Percentiles rank a stretch among this genome's conserved stretches.
Conservation (phyloP, 2,329 filamentous ascomycete species). For the Neocucurbitaria cava region DNA sequence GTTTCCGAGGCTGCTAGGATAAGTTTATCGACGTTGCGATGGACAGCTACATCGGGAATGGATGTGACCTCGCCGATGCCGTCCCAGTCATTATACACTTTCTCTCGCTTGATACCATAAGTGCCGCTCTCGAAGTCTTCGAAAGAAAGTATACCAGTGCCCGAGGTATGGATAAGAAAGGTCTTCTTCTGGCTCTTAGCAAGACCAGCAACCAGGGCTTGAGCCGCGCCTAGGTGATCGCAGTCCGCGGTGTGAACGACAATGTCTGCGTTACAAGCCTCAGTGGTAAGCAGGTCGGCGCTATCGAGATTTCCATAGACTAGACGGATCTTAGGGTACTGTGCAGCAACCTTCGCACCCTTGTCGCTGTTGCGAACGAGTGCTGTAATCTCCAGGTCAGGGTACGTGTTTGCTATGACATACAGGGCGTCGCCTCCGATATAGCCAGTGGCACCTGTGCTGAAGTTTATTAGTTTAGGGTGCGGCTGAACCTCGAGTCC, state of each 20-base stretch:
- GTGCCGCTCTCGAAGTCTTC: constrained; percentile 55
- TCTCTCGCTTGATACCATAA: constrained; percentile 56
- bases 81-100: constrained; percentile 66
- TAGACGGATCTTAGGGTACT: constrained; percentile 58
- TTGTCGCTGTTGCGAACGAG: constrained; percentile 59
- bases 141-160: constrained; percentile 63
- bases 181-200: constrained; percentile 54
- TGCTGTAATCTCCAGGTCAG: constrained; percentile 58
- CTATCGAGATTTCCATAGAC: constrained; percentile 57
- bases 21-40: constrained; percentile 73
- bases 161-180: constrained; percentile 62
- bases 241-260: constrained; percentile 46
- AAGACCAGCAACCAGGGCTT: constrained; percentile 36
- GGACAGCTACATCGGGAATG: constrained; percentile 64
- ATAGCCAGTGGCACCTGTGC: constrained; percentile 44
- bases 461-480: constrained; percentile 10
- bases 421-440: constrained; percentile 42
- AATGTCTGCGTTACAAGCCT: constrained; percentile 39
- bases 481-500: not conserved
- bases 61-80: constrained; percentile 63
- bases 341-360: constrained; percentile 53
- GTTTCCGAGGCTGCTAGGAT: constrained; percentile 60
- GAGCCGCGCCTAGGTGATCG: constrained; percentile 34
- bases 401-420: constrained; percentile 52
- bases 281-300: constrained; percentile 33